Conservation (phyloP, 202 grass and related monocot species). For the Bolboschoenoplectus hybrid region DNA sequence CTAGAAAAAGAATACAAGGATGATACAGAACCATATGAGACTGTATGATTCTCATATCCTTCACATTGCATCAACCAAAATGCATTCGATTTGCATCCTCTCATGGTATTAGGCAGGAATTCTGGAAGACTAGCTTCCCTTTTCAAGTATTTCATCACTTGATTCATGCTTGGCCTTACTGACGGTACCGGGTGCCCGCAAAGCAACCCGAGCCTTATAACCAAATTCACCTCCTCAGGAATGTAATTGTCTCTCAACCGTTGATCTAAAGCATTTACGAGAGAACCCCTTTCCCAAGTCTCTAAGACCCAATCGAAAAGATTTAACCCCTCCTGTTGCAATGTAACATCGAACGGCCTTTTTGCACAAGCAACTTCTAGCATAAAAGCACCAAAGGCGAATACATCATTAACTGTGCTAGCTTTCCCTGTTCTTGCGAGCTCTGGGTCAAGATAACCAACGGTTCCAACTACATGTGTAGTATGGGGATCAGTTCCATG, state of each 20-base stretch:
- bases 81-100: not conserved
- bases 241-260: slow-evolving; percentile 22
- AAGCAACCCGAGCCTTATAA: slow-evolving; percentile 41
- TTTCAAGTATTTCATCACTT: slow-evolving; percentile 50
- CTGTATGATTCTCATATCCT: slow-evolving; percentile 24
- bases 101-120: not conserved
- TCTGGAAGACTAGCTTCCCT: slow-evolving; percentile 5
- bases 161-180: slow-evolving; percentile 42
- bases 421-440: slow-evolving; percentile 38
- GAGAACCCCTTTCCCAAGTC: slow-evolving; percentile 41
- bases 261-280: slow-evolving; percentile 26
- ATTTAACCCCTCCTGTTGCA: not conserved
- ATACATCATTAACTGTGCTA: slow-evolving; percentile 37
- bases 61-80: not conserved
- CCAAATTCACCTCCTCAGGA: slow-evolving; percentile 32
- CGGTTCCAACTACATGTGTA: slow-evolving; percentile 47
- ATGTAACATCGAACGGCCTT: not conserved
- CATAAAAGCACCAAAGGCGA: slow-evolving; percentile 44
- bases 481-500: slow-evolving; percentile 44
- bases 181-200: slow-evolving; percentile 38
- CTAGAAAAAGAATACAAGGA: slow-evolving; percentile 1
- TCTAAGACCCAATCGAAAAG: slow-evolving; percentile 44
- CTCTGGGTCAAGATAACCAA: slow-evolving; percentile 54
- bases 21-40: not conserved
- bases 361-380: slow-evolving; percentile 45